Percentiles rank a stretch among this genome's conserved stretches.
phyloP scores from a whole-genome alignment of 805 yeast species.

The Cyberlindnera mycetangii region DNA sequence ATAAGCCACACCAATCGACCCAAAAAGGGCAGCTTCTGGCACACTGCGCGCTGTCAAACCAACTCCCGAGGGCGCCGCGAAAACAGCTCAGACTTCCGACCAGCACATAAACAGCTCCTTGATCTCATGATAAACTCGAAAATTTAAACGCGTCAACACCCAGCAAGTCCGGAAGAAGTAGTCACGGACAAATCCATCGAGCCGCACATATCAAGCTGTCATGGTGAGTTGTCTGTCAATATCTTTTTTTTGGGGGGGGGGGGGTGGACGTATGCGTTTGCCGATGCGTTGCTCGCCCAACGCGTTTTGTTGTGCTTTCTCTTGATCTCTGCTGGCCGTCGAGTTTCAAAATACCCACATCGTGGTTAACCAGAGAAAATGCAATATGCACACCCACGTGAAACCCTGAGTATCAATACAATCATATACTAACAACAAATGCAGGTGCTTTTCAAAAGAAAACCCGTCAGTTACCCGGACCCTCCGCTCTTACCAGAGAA shows the following conservation, averaged over 20 bases:
- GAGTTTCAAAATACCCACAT: background rate
- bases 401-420: too few species aligned
- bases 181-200: background rate
- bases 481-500: slow-evolving; percentile 59
- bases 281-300: background rate
- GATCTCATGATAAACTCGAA: slow-evolving; percentile 1
- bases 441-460: slow-evolving; percentile 74
- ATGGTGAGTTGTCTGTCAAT: too few species aligned
- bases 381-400: too few species aligned
- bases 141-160: slow-evolving; percentile 2
- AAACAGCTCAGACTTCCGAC: background rate
- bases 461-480: slow-evolving; percentile 57
- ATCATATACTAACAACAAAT: slow-evolving; percentile 7
- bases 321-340: background rate
- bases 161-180: background rate
- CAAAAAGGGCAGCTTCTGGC: too few species aligned
- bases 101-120: background rate
- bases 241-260: too few species aligned
- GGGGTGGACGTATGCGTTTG: too few species aligned
- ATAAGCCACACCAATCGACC: too few species aligned
- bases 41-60: too few species aligned
- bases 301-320: background rate
- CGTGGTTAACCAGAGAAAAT: background rate
- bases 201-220: background rate
- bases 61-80: background rate